phyloP scores from a whole-genome alignment of 2,329 filamentous ascomycete species.

The Beauveria rudraprayagi region DNA sequence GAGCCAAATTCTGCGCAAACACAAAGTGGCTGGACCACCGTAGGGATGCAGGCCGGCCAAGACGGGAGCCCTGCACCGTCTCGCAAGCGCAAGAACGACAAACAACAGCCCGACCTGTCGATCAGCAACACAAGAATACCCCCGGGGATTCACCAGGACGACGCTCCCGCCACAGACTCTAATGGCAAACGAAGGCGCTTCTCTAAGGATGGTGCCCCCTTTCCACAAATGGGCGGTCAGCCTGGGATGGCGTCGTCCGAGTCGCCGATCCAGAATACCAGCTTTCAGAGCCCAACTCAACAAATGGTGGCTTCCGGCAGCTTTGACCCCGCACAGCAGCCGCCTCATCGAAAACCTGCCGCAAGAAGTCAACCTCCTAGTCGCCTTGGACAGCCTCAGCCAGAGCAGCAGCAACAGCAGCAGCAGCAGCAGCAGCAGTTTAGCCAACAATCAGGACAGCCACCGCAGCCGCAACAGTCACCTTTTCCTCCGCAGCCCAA shows the following conservation, averaged over 20 bases:
- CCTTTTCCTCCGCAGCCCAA: background rate
- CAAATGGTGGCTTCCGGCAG: slow-evolving; percentile 5
- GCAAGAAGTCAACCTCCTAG: background rate
- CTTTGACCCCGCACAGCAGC: background rate
- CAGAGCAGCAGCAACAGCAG: background rate
- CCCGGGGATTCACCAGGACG: background rate
- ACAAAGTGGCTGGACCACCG: slow-evolving; percentile 4
- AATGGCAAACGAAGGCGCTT: slow-evolving; percentile 7
- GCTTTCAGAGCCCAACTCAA: slow-evolving; percentile 6
- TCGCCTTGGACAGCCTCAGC: background rate
- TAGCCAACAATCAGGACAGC: background rate
- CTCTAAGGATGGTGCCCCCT: background rate
- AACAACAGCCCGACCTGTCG: background rate
- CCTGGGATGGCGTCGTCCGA: slow-evolving; percentile 1
- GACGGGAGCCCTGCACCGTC: background rate
- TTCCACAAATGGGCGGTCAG: slow-evolving; percentile 3
- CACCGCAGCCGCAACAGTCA: background rate
- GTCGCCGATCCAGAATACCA: slow-evolving; percentile 6
- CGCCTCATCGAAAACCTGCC: background rate
- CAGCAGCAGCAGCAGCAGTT: background rate
- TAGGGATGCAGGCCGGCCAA: background rate
- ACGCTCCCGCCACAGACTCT: background rate
- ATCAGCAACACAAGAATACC: background rate
- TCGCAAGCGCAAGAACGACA: slow-evolving; percentile 9
- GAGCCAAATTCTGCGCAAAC: background rate